Percentiles rank a stretch among this genome's conserved stretches.
These are phyloP conservation scores for Rhodamnia rubescens DNA, from an alignment of 345 rosid genomes.

Conservation along the genomic window DNA sequence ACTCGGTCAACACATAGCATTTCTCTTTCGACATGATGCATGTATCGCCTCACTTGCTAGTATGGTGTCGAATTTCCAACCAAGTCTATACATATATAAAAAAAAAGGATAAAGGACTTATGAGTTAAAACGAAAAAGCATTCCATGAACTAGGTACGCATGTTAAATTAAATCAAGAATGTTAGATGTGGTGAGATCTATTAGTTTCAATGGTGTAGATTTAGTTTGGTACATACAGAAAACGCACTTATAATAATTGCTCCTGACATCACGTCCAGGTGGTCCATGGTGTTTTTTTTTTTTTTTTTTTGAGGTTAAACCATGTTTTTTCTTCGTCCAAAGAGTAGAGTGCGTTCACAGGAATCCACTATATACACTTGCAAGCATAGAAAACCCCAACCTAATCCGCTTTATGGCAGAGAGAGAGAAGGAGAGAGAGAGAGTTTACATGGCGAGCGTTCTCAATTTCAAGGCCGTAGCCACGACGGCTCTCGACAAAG, in stretches of 20 bases:
- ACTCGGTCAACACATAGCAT: background rate
- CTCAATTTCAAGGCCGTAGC: background rate
- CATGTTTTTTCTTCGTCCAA: background rate
- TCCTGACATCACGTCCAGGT: background rate
- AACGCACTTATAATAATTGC: background rate
- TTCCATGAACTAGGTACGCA: background rate
- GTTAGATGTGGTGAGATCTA: background rate
- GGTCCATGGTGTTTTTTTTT: background rate
- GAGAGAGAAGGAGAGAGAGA: background rate
- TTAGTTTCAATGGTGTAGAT: background rate
- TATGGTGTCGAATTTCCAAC: background rate
- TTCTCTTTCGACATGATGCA: background rate
- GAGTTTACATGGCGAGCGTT: background rate
- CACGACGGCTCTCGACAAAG: background rate
- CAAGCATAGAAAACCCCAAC: background rate
- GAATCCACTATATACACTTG: background rate
- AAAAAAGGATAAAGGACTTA: background rate
- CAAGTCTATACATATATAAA: background rate
- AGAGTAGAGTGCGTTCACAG: background rate
- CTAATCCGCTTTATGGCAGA: background rate
- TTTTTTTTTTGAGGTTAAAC: background rate
- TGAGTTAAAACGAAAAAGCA: background rate
- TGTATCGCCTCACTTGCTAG: background rate
- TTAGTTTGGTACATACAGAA: background rate
- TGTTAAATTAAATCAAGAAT: background rate